phyloP scores from a whole-genome alignment of 169 alveolate genomes.

The Plasmodium billcollinsi region DNA sequence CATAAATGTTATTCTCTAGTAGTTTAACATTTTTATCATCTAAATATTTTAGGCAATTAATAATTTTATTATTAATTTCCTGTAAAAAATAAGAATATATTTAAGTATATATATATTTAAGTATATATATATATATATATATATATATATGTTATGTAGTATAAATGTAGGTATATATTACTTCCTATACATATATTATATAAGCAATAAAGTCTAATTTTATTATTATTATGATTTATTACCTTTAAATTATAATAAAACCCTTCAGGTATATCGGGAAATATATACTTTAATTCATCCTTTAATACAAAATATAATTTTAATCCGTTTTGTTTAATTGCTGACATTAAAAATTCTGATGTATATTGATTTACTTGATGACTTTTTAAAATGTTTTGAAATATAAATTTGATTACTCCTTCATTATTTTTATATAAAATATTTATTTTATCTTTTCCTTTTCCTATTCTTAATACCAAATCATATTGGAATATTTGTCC shows the following conservation, averaged over 20 bases:
- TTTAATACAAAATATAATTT: slow-evolving; percentile 27
- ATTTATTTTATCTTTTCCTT: slow-evolving; percentile 6
- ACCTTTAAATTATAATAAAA: no score
- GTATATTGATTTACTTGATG: slow-evolving; percentile 19
- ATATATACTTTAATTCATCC: slow-evolving; percentile 12
- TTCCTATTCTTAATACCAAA: slow-evolving; percentile 35
- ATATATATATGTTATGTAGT: no score
- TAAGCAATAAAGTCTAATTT: no score
- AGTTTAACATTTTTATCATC: slow-evolving; percentile 52
- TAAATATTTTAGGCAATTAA: slow-evolving; percentile 35
- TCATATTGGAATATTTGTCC: slow-evolving; percentile 2
- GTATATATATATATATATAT: no score
- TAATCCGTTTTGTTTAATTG: slow-evolving; percentile 22
- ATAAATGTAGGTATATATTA: no score
- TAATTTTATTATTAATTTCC: neutral
- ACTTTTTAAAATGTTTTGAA: slow-evolving; percentile 24
- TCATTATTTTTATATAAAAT: slow-evolving; percentile 53
- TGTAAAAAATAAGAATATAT: neutral
- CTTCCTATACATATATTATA: no score
- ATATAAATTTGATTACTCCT: slow-evolving; percentile 32
- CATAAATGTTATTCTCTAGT: slow-evolving; percentile 5
- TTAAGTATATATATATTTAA: neutral
- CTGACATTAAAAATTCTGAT: slow-evolving; percentile 26
- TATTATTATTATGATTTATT: no score
- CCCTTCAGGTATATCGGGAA: slow-evolving; percentile 14